Percentiles rank a stretch among this genome's conserved stretches.
These are phyloP conservation scores for Asclepias syriaca DNA, from an alignment of 257 asterid species.

Conservation along the genomic window DNA sequence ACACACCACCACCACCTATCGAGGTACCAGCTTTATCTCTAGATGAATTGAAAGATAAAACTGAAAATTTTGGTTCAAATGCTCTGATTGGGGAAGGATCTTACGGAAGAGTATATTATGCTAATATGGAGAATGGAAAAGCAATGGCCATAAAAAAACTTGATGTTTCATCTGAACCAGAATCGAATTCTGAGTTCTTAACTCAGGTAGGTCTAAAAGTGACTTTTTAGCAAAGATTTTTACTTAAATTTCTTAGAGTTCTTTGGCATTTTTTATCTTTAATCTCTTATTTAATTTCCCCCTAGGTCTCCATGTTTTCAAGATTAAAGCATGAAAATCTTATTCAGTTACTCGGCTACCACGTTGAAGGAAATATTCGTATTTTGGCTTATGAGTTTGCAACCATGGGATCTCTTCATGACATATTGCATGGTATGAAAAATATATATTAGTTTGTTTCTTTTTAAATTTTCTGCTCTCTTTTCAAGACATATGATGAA, in stretches of 20 bases:
- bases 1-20: conserved; percentile 65
- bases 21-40: conserved; percentile 75
- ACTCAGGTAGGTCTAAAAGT: conserved; percentile 54
- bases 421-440: conserved; percentile 77
- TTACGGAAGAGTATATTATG: conserved; percentile 80
- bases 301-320: conserved; percentile 92
- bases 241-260: conserved; percentile 4
- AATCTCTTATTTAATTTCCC: conserved; percentile 8
- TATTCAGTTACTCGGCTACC: conserved; percentile 87
- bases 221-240: not conserved
- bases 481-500: not conserved
- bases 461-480: conserved; percentile 4
- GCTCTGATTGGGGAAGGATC: conserved; percentile 90
- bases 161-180: conserved; percentile 89
- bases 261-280: conserved; percentile 6
- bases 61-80: conserved; percentile 76
- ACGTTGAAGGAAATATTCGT: conserved; percentile 85
- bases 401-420: conserved; percentile 97
- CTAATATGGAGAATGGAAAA: conserved; percentile 56
- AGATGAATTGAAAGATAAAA: conserved; percentile 75
- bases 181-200: conserved; percentile 76
- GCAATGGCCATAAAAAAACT: conserved; percentile 94
- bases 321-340: conserved; percentile 86
- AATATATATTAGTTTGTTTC: no score
- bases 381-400: conserved; percentile 93